phyloP scores from a whole-genome alignment of 2,329 filamentous ascomycete genomes.

The Aspergillus pseudoglaucus region DNA sequence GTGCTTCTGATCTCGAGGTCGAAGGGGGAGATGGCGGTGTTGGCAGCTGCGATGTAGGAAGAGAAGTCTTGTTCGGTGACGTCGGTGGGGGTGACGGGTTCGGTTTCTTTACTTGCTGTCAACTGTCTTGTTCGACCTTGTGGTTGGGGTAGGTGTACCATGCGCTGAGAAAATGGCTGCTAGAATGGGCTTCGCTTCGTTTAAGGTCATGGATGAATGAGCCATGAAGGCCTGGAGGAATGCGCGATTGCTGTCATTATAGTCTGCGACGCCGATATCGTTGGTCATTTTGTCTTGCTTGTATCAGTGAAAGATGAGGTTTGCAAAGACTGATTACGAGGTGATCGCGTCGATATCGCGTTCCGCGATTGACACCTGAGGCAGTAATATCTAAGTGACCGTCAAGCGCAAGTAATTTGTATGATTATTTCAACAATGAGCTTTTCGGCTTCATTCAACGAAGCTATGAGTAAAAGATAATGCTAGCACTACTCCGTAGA shows the following conservation, averaged over 20 bases:
- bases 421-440: not conserved
- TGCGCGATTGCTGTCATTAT: conserved; percentile 68
- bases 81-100: conserved; percentile 50
- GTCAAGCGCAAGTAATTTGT: too few relatives aligned
- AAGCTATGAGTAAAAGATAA: not conserved
- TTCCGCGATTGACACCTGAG: too few relatives aligned
- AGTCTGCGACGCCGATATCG: conserved; percentile 25
- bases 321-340: not conserved
- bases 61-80: conserved; percentile 63
- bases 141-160: conserved; percentile 25
- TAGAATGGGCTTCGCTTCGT: conserved; percentile 66
- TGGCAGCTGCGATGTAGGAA: conserved; percentile 63
- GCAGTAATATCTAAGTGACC: too few relatives aligned
- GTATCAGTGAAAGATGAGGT: not conserved
- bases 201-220: conserved; percentile 67
- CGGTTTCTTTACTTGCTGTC: conserved; percentile 30
- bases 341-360: too few relatives aligned
- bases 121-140: not conserved
- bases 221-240: conserved; percentile 87
- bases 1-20: conserved; percentile 81
- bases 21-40: conserved; percentile 66
- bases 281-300: conserved; percentile 8
- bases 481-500: not conserved
- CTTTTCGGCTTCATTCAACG: not conserved
- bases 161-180: conserved; percentile 66